phyloP scores from a whole-genome alignment of 768 basidiomycete species.

The Filobasidium wieringae region DNA sequence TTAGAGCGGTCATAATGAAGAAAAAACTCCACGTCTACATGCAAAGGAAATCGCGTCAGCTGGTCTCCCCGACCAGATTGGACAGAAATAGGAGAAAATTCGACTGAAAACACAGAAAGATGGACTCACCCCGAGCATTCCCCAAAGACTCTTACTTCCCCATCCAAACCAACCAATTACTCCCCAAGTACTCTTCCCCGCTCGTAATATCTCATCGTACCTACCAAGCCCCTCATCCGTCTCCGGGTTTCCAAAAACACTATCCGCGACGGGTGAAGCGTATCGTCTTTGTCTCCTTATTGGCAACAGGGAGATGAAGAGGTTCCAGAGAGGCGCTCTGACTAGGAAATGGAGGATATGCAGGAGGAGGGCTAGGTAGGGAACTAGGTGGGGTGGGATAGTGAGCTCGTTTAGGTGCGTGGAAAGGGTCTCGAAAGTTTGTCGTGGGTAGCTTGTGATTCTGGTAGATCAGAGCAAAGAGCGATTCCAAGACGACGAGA shows the following conservation, averaged over 20 bases:
- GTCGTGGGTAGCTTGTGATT: background rate
- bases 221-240: conserved; percentile 8
- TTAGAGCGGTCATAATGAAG: conserved; percentile 19
- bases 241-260: background rate
- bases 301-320: conserved; percentile 1
- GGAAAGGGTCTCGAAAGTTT: background rate
- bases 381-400: conserved; percentile 1
- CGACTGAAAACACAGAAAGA: too few species aligned
- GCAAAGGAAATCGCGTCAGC: conserved; percentile 3
- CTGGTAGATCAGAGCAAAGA: background rate
- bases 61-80: background rate
- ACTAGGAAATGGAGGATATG: conserved; percentile 12
- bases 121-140: conserved; percentile 1
- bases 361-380: conserved; percentile 5
- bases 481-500: too few species aligned
- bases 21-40: conserved; percentile 12
- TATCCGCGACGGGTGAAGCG: background rate
- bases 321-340: background rate
- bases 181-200: conserved; percentile 6
- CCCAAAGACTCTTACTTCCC: background rate
- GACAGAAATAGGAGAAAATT: background rate
- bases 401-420: background rate
- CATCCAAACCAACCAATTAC: background rate
- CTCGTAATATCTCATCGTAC: background rate
- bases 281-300: background rate